Percentiles rank a stretch among this genome's conserved stretches.
Evolutionary conservation across 2,329 filamentous ascomycete species (phyloP).

Genomic region (Tympanopsis confertula): DNA sequence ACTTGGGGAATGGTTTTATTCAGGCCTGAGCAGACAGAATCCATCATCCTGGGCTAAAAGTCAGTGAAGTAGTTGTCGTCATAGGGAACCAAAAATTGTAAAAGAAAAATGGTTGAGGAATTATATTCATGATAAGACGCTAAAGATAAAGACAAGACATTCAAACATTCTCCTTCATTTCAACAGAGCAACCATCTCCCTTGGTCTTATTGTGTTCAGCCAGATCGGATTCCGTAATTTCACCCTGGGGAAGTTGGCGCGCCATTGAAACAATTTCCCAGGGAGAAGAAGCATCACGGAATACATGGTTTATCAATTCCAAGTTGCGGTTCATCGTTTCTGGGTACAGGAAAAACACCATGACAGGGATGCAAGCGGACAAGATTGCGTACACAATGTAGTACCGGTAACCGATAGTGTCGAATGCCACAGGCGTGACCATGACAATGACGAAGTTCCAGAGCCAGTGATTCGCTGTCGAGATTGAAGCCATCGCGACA

Average conservation of each 20-base stretch:
- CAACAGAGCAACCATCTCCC: neutral
- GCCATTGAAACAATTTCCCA: slow-evolving; percentile 1
- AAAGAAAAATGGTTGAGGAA: neutral
- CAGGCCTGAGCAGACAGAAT: slow-evolving; percentile 12
- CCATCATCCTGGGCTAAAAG: slow-evolving; percentile 5
- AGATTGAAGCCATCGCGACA: slow-evolving; percentile 42
- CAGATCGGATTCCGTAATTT: neutral
- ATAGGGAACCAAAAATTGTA: neutral
- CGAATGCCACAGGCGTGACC: slow-evolving; percentile 50
- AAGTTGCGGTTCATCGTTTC: slow-evolving; percentile 42
- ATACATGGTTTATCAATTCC: slow-evolving; percentile 49
- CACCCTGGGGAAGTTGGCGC: neutral
- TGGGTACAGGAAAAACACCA: slow-evolving; percentile 39
- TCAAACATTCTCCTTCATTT: neutral
- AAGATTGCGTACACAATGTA: slow-evolving; percentile 44
- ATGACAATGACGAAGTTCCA: slow-evolving; percentile 53
- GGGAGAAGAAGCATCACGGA: neutral
- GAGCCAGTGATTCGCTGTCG: slow-evolving; percentile 40
- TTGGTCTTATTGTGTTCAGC: neutral
- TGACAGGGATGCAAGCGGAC: slow-evolving; percentile 37
- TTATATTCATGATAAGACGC: too few species aligned
- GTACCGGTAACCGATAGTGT: slow-evolving; percentile 37
- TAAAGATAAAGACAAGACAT: too few species aligned
- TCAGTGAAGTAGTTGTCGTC: neutral
- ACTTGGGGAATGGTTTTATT: slow-evolving; percentile 20